A percentile compares a stretch with the other conserved stretches of the same genome.
phyloP scores from a whole-genome alignment of 495 filamentous ascomycete species.

The Darksidea phi region DNA sequence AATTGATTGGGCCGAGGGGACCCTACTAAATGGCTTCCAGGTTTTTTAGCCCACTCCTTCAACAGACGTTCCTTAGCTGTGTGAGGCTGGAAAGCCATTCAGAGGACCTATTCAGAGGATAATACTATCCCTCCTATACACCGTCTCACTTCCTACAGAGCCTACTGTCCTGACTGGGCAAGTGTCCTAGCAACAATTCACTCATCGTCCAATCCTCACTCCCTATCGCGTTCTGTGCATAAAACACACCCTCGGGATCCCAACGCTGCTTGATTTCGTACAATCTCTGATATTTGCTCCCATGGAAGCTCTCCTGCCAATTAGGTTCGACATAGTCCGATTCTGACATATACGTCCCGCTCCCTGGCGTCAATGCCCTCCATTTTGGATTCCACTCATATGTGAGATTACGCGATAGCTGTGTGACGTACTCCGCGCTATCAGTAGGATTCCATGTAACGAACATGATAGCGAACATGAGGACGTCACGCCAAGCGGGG shows the following conservation, averaged over 20 bases:
- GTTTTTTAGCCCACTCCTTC: too few species aligned
- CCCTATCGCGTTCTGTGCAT: slow-evolving; percentile 3
- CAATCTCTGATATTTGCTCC: neutral
- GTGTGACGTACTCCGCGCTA: neutral
- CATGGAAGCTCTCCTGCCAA: slow-evolving; percentile 9
- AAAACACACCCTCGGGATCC: slow-evolving; percentile 12
- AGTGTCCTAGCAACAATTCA: neutral
- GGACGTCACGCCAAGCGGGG: neutral
- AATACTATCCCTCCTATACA: slow-evolving; percentile 28
- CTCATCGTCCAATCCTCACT: slow-evolving; percentile 10
- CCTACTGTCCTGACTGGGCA: slow-evolving; percentile 4
- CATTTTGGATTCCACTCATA: slow-evolving; percentile 6
- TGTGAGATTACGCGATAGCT: neutral
- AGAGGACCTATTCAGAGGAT: too few species aligned
- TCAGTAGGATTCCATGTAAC: slow-evolving; percentile 1
- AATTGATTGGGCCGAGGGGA: too few species aligned
- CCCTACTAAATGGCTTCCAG: too few species aligned
- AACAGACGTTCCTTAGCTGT: too few species aligned
- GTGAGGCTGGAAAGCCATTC: too few species aligned
- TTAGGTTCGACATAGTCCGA: neutral
- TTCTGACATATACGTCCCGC: neutral
- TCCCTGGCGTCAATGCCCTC: neutral
- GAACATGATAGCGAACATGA: slow-evolving; percentile 9
- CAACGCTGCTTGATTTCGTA: slow-evolving; percentile 3
- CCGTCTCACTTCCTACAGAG: neutral